Conservation (phyloP, 306 rosid genomes). For the Trichosanthes truncata region DNA sequence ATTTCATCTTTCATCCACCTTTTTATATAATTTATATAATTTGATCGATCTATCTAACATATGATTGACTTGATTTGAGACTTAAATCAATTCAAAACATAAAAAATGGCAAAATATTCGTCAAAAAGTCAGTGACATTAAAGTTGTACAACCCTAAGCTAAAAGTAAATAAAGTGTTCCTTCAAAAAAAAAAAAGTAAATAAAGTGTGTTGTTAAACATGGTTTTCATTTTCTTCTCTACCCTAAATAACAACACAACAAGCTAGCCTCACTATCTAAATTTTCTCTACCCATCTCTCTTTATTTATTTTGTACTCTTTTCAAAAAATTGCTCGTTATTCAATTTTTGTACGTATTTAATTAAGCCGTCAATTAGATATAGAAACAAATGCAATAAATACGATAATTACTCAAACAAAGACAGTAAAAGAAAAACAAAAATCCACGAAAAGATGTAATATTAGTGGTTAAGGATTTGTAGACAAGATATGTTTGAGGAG, state of each 20-base stretch:
- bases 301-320: not conserved
- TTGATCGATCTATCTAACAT: not conserved
- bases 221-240: not conserved
- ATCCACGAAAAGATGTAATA: not conserved
- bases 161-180: too few species aligned
- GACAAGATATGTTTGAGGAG: not conserved
- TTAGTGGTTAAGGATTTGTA: not conserved
- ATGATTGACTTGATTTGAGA: not conserved
- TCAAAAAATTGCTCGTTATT: not conserved
- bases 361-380: not conserved
- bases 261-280: not conserved
- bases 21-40: too few species aligned
- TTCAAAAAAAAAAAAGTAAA: too few species aligned
- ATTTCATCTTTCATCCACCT: not conserved
- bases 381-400: slow-evolving; percentile 1
- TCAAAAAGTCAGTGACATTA: not conserved
- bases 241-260: not conserved
- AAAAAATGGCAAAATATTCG: too few species aligned
- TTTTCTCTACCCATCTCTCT: not conserved
- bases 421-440: not conserved
- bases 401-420: not conserved
- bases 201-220: not conserved
- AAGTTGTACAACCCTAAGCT: not conserved
- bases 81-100: too few species aligned
- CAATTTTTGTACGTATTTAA: not conserved